These are phyloP conservation scores for Fragaria nilgerrensis DNA, from an alignment of 306 rosid genomes.

Conservation along the genomic window DNA sequence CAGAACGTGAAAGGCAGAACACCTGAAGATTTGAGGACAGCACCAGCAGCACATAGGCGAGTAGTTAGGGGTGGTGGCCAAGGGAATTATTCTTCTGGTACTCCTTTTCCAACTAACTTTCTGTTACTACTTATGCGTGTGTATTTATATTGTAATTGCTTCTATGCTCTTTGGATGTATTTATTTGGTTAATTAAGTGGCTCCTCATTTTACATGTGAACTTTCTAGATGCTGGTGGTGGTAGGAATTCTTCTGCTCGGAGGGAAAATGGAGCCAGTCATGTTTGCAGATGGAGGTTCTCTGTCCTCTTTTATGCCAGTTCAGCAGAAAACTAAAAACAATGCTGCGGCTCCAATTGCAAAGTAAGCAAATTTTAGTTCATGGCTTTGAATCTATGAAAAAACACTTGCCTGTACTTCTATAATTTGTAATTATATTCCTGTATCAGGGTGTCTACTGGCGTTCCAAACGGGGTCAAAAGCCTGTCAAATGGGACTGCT, in stretches of 20 bases:
- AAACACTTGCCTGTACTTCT: background rate
- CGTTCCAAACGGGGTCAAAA: constrained; percentile 38
- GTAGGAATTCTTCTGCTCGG: constrained; percentile 44
- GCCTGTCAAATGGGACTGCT: constrained; percentile 51
- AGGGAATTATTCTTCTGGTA: constrained; percentile 46
- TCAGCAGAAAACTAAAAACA: constrained; percentile 41
- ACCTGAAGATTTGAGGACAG: constrained; percentile 46
- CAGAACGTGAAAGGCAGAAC: constrained; percentile 46
- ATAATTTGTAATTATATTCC: background rate
- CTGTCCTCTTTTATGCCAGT: constrained; percentile 33
- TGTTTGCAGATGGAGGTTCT: constrained; percentile 41
- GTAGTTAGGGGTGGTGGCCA: constrained; percentile 57
- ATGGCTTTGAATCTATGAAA: constrained; percentile 8
- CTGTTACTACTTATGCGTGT: background rate
- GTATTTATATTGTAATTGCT: background rate
- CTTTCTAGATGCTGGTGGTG: constrained; percentile 54
- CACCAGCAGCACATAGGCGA: constrained; percentile 50
- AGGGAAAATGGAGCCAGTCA: constrained; percentile 60
- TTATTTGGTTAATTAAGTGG: constrained; percentile 1
- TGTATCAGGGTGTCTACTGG: constrained; percentile 44
- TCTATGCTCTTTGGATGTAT: background rate
- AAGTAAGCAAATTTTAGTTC: constrained; percentile 36
- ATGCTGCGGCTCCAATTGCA: constrained; percentile 31
- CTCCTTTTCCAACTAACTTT: constrained; percentile 29
- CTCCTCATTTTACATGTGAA: constrained; percentile 21